phyloP scores from a whole-genome alignment of 2,329 filamentous ascomycete species.

The Gaeumannomyces sp. region DNA sequence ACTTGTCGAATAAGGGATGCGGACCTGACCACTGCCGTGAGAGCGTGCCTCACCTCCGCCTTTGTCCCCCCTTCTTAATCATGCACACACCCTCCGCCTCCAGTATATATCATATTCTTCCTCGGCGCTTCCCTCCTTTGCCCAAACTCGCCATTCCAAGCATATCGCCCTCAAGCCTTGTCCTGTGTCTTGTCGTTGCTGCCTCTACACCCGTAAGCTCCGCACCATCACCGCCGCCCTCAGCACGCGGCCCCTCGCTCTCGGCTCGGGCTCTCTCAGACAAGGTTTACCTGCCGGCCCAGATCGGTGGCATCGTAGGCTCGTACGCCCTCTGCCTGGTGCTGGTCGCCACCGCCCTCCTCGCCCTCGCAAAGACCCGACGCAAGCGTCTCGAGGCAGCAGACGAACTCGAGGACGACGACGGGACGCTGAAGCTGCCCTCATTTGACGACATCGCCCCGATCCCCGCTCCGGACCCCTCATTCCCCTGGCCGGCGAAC shows the following conservation, averaged over 20 bases:
- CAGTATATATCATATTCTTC: slow-evolving; percentile 20
- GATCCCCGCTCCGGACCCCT: background rate
- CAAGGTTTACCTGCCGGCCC: slow-evolving; percentile 62
- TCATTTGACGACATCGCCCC: slow-evolving; percentile 11
- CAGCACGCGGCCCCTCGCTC: slow-evolving; percentile 54
- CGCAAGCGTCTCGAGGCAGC: slow-evolving; percentile 45
- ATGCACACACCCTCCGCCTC: slow-evolving; percentile 28
- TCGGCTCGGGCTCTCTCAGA: slow-evolving; percentile 55
- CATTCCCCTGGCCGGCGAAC: background rate
- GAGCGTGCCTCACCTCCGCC: background rate
- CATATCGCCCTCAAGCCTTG: background rate
- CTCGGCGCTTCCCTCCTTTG: slow-evolving; percentile 14
- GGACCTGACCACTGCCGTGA: slow-evolving; percentile 17
- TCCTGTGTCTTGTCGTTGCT: slow-evolving; percentile 11
- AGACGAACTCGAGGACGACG: slow-evolving; percentile 40
- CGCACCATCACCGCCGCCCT: slow-evolving; percentile 44
- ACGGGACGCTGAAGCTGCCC: slow-evolving; percentile 15
- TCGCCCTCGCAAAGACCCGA: slow-evolving; percentile 52
- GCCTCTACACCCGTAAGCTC: background rate
- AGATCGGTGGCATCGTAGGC: slow-evolving; percentile 78
- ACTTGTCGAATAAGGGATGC: slow-evolving; percentile 26
- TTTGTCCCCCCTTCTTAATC: slow-evolving; percentile 24
- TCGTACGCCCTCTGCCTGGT: slow-evolving; percentile 75
- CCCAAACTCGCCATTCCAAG: background rate
- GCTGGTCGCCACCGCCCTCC: slow-evolving; percentile 61